Evolutionary conservation across 2,329 filamentous ascomycete genomes (phyloP).

Genomic region (Didymella keratinophila): DNA sequence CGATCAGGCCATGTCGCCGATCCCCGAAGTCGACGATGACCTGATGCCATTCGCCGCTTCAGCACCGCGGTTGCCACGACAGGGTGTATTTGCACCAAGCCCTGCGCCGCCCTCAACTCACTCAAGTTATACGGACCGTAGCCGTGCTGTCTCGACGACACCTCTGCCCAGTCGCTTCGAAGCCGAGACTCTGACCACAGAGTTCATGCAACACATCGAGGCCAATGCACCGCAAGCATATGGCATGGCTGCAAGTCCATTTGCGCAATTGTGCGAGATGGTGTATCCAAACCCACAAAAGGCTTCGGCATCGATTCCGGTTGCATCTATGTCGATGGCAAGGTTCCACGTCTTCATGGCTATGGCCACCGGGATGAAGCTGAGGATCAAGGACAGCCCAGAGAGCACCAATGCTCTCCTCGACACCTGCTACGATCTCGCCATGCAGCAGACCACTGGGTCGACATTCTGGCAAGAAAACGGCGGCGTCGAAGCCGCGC

Average conservation of each 20-base stretch:
- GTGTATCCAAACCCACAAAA: constrained; percentile 44
- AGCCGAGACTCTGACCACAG: constrained; percentile 46
- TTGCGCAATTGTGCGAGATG: constrained; percentile 42
- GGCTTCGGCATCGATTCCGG: constrained; percentile 26
- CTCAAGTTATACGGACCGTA: constrained; percentile 44
- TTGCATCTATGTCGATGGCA: constrained; percentile 42
- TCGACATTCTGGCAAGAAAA: constrained; percentile 48
- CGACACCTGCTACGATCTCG: constrained; percentile 47
- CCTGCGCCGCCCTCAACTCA: constrained; percentile 36
- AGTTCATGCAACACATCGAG: constrained; percentile 44
- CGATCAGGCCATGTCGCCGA: constrained; percentile 39
- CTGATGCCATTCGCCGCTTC: constrained; percentile 35
- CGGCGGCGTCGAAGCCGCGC: constrained; percentile 43
- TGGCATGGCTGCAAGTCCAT: constrained; percentile 34
- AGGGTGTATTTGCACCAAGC: constrained; percentile 44
- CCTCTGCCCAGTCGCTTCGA: constrained; percentile 48
- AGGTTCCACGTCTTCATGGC: constrained; percentile 49
- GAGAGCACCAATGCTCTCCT: constrained; percentile 46
- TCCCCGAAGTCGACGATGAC: constrained; percentile 42
- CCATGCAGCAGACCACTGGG: constrained; percentile 44
- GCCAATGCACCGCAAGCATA: constrained; percentile 38
- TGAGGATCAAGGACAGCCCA: constrained; percentile 39
- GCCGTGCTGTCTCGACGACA: constrained; percentile 41
- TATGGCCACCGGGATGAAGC: constrained; percentile 49
- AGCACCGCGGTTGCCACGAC: constrained; percentile 39